A percentile compares a stretch with the other conserved stretches of the same genome.
These are phyloP conservation scores for Claviceps sp. DNA, from an alignment of 2,329 filamentous ascomycete genomes.

Conservation along the genomic window DNA sequence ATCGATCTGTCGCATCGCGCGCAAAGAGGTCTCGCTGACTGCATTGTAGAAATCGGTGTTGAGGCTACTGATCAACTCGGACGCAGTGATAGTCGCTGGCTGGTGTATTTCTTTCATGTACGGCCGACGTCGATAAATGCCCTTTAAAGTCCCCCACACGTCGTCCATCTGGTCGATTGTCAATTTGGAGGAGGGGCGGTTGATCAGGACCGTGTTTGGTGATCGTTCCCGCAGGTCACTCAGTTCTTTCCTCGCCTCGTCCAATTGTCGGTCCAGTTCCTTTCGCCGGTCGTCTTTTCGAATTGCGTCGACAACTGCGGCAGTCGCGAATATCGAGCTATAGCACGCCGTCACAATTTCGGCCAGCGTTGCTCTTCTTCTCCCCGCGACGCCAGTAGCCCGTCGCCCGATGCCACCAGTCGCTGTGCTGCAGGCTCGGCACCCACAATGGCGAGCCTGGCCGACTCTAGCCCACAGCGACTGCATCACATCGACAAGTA, in stretches of 20 bases:
- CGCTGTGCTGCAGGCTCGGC: conserved; percentile 44
- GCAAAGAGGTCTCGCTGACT: conserved; percentile 11
- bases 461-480: conserved; percentile 54
- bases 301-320: conserved; percentile 47
- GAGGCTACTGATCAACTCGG: conserved; percentile 15
- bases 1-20: conserved; percentile 12
- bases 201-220: conserved; percentile 4
- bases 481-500: conserved; percentile 40
- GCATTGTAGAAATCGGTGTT: conserved; percentile 18
- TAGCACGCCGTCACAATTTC: conserved; percentile 54
- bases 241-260: conserved; percentile 37
- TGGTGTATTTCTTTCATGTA: conserved; percentile 23
- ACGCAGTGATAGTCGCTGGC: conserved; percentile 15
- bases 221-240: conserved; percentile 23
- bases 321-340: conserved; percentile 52
- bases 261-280: conserved; percentile 49
- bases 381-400: conserved; percentile 34
- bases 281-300: conserved; percentile 43
- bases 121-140: conserved; percentile 18
- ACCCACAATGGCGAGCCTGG: conserved; percentile 50
- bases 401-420: conserved; percentile 35
- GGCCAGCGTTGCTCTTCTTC: conserved; percentile 35
- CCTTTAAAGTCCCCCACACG: conserved; percentile 19
- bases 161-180: conserved; percentile 17
- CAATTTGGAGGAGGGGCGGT: conserved; percentile 9